Evolutionary conservation across 352 stramenopile genomes (phyloP), one percentile per base, ranked within the genome.

Genomic region (Pythium sp.): DNA sequence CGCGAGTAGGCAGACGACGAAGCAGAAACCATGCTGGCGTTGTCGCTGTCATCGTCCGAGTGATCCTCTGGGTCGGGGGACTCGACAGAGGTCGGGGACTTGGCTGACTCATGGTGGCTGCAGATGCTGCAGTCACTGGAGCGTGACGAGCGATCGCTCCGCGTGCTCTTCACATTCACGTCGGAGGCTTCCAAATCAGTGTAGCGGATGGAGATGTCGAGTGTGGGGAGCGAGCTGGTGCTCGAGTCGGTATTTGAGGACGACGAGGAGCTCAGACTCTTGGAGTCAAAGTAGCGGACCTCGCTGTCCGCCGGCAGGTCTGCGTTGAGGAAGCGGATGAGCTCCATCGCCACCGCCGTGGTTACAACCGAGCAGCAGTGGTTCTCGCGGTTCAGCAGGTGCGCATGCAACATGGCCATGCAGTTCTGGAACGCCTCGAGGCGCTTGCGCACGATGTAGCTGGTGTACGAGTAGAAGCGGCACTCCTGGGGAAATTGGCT

Each of bases 301-400:
- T 47, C 41, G 24, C n/a, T 68, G 47, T 61, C 70, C 46, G 71
- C 65, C 15, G 77, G 67, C 22, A 81, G 63, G 2, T 79, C 73
- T 18, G 64, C 71, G 43, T 75, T 79, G 15, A 83, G 41, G 58
- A 87, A 87, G 28, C 71, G 38, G 18, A 84, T 59, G 22, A 80
- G 75, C 47, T 69, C 69, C 6, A 65, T 62, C 20, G 70, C 74
- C 2, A 84, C 75, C 41, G 58, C 22, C 7, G 68, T 59, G 7
- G 72, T 73, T 9, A 84, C 62, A 38, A 78, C 65, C 15, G 55
- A 28, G 58, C 79, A 87, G 56, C 69, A 70, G 60, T 82, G 70
- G 67, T 87, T 85, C 30, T 62, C 26, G 34, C 76, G 75, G n/a
- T 78, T 76, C 8, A 75, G 34, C 1, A 89, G 58, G 38, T 83